Base-by-base conservation (phyloP, 805 yeast species). In the Yarrowia keelungensis region DNA sequence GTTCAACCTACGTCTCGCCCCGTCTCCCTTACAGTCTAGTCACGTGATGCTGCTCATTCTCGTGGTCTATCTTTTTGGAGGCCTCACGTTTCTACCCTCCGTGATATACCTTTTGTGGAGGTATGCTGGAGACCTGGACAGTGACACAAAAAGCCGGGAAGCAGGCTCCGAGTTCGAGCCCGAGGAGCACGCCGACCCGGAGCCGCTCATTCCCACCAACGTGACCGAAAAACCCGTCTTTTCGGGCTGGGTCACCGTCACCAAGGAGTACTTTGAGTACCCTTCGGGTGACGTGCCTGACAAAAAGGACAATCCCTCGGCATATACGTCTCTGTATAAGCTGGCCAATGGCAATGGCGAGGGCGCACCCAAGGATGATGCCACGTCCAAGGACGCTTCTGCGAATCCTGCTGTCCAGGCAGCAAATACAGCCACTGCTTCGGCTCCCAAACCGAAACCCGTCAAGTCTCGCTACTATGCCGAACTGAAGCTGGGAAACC, bases 221-320 rank as follows among this genome's bases (percentile, higher is more conserved):
- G 65, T 59, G 35, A 59, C 65, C 26, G 65, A 59, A 36, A 59
- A 59, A 38, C 54, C 67, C 41, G 32, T 15, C 36, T 62, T 62
- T n/a, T 80, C 86, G 11, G 97, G 97, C 9, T 91, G 96, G 97
- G 79, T 92, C 1, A 86, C 89, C 2, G 93, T 93, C n/a, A 90
- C 97, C 0, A 87, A 86, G 70, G 94, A 90, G 72, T 90, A 88
- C 75, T 82, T 89, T 78, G 80, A 83, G 69, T 81, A 84, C 78
- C 74, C 89, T 73, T 72, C 74, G 50, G 75, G 71, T 65, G 75
- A 71, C 72, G 73, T 67, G 14, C 69, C 73, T 1, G 85, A 80
- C 50, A 75, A 80, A 22, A 74, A 75, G 32, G 82, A 81, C 61
- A 81, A 76, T 53, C 85, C 83, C 71, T 80, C 89, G 0, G 90